These are phyloP conservation scores for Lentinus brumalis DNA, from an alignment of 768 basidiomycete genomes.

Conservation along the genomic window DNA sequence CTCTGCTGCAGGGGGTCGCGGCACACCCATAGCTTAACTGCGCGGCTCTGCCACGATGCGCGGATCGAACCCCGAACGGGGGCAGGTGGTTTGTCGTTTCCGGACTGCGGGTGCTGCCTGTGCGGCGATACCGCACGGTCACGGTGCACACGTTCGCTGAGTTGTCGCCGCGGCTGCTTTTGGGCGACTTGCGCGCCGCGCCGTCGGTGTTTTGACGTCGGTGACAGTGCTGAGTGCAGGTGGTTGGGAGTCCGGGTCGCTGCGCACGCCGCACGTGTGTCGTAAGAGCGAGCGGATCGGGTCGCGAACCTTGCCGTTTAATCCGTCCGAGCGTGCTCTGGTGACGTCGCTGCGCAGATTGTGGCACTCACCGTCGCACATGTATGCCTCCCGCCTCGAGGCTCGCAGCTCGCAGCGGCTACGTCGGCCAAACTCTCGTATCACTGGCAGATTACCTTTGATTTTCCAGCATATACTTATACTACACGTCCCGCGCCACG, in stretches of 20 bases:
- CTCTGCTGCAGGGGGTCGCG: background rate
- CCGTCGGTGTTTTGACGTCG: background rate
- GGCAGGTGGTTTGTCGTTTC: background rate
- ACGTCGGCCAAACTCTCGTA: too few relatives aligned
- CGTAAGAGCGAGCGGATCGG: background rate
- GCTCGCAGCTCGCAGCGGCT: too few relatives aligned
- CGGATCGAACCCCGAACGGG: background rate
- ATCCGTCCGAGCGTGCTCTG: background rate
- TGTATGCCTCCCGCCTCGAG: too few relatives aligned
- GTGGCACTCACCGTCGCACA: too few relatives aligned
- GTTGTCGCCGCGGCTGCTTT: background rate
- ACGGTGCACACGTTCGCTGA: background rate
- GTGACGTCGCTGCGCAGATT: too few relatives aligned
- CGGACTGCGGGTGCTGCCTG: background rate
- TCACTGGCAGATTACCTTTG: too few relatives aligned
- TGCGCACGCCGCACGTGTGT: background rate
- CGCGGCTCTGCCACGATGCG: background rate
- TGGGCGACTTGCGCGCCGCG: background rate
- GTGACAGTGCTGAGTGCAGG: too few relatives aligned
- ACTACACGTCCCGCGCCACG: too few relatives aligned
- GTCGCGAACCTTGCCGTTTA: background rate
- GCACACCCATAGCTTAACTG: background rate
- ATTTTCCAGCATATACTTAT: too few relatives aligned
- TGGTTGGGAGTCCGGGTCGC: too few relatives aligned
- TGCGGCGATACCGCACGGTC: background rate